Evolutionary conservation across 2,329 filamentous ascomycete genomes (phyloP), one percentile per base, ranked within the genome.

Genomic region (Xylaria sp.): DNA sequence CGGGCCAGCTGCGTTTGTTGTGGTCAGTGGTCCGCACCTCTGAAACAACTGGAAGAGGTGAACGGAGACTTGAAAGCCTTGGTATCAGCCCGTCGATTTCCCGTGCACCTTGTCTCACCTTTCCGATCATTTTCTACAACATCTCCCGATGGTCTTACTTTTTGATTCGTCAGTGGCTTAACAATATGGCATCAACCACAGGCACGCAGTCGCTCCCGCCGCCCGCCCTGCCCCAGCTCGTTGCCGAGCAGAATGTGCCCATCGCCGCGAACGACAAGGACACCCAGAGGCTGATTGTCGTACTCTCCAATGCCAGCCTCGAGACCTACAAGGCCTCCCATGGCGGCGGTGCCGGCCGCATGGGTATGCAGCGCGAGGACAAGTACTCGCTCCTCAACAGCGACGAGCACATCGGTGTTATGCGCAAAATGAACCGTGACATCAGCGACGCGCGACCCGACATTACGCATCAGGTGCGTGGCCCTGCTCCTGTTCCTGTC

Each of bases 371-470:
- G 70, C 89, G 92, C 61, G 94, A 98, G 77, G 95, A 98, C 80
- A 98, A 98, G 82, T 99, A 97, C 83, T 97, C 95, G 70, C 86
- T 99, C 62, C 90, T 99, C 78, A 99, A 99, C 86, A 98, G 94
- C 82, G 96, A 99, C 79, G 96, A 99, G 83, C 96, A 99, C 81
- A 99, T 99, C 75, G 96, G 96, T 72, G 92, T 98, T 74, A 97
- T 99, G 94, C 92, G 96, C 78, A 99, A 98, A 86, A 98, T 98
- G 95, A 97, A 97, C 81, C 89, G 96, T 76, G 96, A 99, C 80
- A 98, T 99, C 74, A 98, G 94, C 81, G 96, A 99, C 82, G 96
- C 96, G 70, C 90, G 96, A 75, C 96, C 96, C 54, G 96, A 99
- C 82, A 99, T 99, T 78, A 97, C 96, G 55, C 96, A 99, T 81